Percentiles rank a stretch among this genome's conserved stretches.
Conservation (phyloP, 768 basidiomycete genomes). For the Termitomyces eurrhizus region DNA sequence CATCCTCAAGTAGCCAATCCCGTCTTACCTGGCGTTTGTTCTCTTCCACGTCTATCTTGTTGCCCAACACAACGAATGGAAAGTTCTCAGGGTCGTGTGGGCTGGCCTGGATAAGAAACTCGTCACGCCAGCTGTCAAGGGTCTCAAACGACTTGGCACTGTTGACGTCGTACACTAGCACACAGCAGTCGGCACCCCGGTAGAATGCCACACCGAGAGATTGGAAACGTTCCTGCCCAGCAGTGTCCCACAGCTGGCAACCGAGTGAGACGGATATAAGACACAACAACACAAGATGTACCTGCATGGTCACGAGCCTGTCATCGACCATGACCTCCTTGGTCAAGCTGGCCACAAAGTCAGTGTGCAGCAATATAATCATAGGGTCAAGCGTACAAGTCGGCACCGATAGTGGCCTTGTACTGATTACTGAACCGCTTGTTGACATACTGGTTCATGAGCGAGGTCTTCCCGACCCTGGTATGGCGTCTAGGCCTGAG, state of each 20-base stretch:
- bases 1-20: not conserved
- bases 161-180: constrained; percentile 98
- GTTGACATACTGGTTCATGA: constrained; percentile 99
- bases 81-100: constrained; percentile 99
- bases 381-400: constrained; percentile 64
- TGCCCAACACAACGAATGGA: constrained; percentile 98
- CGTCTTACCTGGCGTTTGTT: constrained; percentile 85
- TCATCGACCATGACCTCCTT: constrained; percentile 99
- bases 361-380: constrained; percentile 16
- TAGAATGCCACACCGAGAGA: constrained; percentile 99
- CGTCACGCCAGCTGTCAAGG: constrained; percentile 98
- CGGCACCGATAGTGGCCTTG: constrained; percentile 97
- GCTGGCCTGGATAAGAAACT: constrained; percentile 98
- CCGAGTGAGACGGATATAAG: constrained; percentile 4
- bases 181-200: constrained; percentile 98
- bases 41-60: constrained; percentile 99
- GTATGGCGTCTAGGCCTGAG: not conserved
- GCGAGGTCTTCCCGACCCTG: constrained; percentile 98
- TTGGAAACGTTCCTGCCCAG: constrained; percentile 99
- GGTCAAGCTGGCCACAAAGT: constrained; percentile 62
- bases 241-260: constrained; percentile 93
- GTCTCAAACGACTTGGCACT: constrained; percentile 98
- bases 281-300: constrained; percentile 20
- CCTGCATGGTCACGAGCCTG: constrained; percentile 98
- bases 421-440: constrained; percentile 99